These are phyloP conservation scores for Camellia lanceoleosa DNA, from an alignment of 148 eudicot genomes.

Conservation along the genomic window DNA sequence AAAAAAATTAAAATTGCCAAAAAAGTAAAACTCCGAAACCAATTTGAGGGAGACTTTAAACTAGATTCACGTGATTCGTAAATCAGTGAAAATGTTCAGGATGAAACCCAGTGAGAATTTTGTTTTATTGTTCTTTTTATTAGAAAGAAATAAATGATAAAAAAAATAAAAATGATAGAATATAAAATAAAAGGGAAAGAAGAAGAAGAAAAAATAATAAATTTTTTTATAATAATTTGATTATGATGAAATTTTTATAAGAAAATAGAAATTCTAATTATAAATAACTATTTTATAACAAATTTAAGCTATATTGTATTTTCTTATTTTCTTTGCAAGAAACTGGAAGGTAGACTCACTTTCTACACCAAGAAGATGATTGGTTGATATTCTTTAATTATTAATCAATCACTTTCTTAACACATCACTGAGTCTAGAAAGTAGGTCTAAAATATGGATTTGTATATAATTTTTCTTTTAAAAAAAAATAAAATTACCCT, in stretches of 20 bases:
- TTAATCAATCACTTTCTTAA: neutral
- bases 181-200: neutral
- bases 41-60: neutral
- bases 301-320: neutral
- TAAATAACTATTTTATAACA: neutral
- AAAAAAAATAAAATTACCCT: neutral
- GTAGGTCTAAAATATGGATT: neutral
- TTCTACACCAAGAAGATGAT: neutral
- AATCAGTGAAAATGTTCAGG: neutral
- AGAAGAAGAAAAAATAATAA: neutral
- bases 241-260: neutral
- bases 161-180: neutral
- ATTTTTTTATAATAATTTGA: neutral
- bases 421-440: neutral
- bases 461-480: neutral
- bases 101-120: neutral
- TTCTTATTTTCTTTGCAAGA: neutral
- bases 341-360: neutral
- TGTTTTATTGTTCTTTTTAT: neutral
- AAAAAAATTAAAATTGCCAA: neutral
- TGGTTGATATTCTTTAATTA: neutral
- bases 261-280: neutral
- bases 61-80: neutral
- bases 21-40: neutral
- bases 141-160: neutral